phyloP scores from a whole-genome alignment of 2,329 filamentous ascomycete species.

The Byssoonygena ceratinophila region DNA sequence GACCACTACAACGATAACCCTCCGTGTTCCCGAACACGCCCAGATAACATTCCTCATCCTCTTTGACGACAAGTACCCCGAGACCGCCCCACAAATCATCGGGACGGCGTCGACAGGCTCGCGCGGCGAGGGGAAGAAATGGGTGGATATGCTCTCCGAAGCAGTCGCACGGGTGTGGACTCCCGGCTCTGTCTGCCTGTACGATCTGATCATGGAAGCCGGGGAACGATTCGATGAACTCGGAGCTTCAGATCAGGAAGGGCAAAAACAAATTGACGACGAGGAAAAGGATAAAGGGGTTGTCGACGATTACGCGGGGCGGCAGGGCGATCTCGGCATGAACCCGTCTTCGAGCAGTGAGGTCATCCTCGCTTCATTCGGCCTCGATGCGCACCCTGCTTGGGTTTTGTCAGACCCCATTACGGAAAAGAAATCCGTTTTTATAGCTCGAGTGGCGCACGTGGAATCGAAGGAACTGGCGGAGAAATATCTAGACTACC shows the following conservation, averaged over 20 bases:
- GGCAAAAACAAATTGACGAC: constrained; percentile 1
- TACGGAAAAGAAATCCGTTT: constrained; percentile 76
- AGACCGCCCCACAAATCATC: constrained; percentile 58
- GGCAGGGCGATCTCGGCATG: background rate
- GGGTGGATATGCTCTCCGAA: constrained; percentile 58
- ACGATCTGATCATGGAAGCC: constrained; percentile 69
- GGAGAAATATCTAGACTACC: constrained; percentile 57
- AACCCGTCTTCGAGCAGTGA: background rate
- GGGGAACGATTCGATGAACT: constrained; percentile 46
- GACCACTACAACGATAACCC: constrained; percentile 39
- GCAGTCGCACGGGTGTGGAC: constrained; percentile 59
- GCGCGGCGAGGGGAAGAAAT: constrained; percentile 59
- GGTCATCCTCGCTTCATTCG: constrained; percentile 19
- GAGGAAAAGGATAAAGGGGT: constrained; percentile 1
- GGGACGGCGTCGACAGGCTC: constrained; percentile 69
- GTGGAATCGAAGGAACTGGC: constrained; percentile 64
- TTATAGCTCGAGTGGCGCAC: constrained; percentile 63
- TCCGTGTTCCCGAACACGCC: constrained; percentile 54
- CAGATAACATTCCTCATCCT: constrained; percentile 43
- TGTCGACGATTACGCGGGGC: background rate
- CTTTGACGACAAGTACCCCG: constrained; percentile 66
- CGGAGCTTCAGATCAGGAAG: constrained; percentile 28
- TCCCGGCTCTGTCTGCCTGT: constrained; percentile 71
- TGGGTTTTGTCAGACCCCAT: constrained; percentile 69
- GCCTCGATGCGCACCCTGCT: constrained; percentile 36